Base-by-base conservation (phyloP, 2,329 filamentous ascomycete species). In the Hymenoscyphus fructigenus region DNA sequence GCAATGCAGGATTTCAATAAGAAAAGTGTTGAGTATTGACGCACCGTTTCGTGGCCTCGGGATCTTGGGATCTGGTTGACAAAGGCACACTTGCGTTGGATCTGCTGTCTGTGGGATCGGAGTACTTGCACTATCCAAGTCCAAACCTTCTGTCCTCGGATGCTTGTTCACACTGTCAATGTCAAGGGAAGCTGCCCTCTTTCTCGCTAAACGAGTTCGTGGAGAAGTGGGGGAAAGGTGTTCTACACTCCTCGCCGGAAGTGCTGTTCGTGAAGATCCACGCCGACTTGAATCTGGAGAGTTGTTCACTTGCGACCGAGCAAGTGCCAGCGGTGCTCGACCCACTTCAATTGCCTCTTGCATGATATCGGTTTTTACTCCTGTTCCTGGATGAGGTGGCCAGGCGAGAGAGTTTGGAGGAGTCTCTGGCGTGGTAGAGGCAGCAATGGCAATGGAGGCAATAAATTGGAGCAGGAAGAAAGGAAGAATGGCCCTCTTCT, bases 61-160 rank as follows among this genome's bases (percentile, higher is more conserved):
- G 67, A 91, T 89, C 76, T 90, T 91, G 28, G 87, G 88, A 72
- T 90, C 88, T 47, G 87, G 87, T 72, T 88, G 87, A 76, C 88
- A 91, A 71, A 91, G 83, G 77, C 88, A 91, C 68, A 90, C 85
- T 69, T 87, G 73, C 59, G 68, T 65, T 59, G 68, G 58, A 60
- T 70, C 67, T 64, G 64, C 67, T 41, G 65, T 65, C 60, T 56
- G 62, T 65, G 68, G 70, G 10, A 66, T 68, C 60, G 60, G 69
- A 57, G 68, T 68, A 66, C 63, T 71, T 47, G 66, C 69, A 68
- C 68, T 75, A 44, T 70, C 70, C 53, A 75, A 67, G 57, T 70
- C 68, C 38, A 73, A 67, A 66, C 73, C 73, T 55, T 65, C 67
- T 62, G 72, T 72, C 41, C 68, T 71, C n/a, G 70, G 72, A 26